Conservation (phyloP, 345 rosid genomes). For the Gynandropsis gynandra region DNA sequence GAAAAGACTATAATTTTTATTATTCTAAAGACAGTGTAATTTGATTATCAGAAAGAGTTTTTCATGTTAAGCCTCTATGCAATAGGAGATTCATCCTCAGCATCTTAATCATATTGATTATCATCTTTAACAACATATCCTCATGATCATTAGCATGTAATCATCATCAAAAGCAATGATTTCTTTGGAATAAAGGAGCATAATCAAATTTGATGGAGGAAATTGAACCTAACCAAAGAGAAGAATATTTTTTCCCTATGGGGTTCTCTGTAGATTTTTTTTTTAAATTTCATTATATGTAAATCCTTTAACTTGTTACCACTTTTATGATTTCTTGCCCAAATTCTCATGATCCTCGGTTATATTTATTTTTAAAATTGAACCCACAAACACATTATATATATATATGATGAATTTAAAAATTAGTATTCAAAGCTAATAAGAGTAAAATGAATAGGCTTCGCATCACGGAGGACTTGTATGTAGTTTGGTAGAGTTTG, state of each 20-base stretch:
- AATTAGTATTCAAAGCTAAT: too few relatives aligned
- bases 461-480: slow-evolving; percentile 16
- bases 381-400: slow-evolving; percentile 4
- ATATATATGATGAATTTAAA: background rate
- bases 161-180: slow-evolving; percentile 8
- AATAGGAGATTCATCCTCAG: slow-evolving; percentile 1
- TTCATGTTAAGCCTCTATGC: background rate
- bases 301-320: background rate
- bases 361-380: background rate
- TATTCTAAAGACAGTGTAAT: too few relatives aligned
- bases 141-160: background rate
- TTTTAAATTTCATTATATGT: background rate
- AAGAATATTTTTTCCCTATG: slow-evolving; percentile 1
- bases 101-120: background rate
- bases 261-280: background rate
- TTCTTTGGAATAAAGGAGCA: background rate
- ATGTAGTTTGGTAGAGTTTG: slow-evolving; percentile 18
- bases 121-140: too few relatives aligned
- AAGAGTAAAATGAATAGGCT: slow-evolving; percentile 10
- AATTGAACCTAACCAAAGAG: background rate
- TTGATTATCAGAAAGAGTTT: background rate
- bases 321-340: slow-evolving; percentile 6
- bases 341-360: background rate
- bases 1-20: too few relatives aligned
- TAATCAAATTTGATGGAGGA: slow-evolving; percentile 7